These are phyloP conservation scores for Rhizopus microsporus DNA, from an alignment of 371 early-diverging fungal species.

Conservation along the genomic window DNA sequence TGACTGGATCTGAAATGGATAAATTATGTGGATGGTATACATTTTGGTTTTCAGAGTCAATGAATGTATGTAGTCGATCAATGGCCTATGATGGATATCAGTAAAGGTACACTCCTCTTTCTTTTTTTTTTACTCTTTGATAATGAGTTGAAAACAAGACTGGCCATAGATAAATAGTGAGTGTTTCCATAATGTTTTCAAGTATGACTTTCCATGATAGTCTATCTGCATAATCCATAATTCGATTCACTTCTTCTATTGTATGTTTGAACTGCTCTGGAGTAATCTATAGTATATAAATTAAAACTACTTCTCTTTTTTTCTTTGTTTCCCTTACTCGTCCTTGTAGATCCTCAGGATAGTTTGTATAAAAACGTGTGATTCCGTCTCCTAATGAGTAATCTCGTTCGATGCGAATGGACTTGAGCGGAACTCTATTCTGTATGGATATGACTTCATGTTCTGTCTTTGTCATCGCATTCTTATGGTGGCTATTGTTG, in stretches of 20 bases:
- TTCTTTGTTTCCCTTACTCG: slow-evolving; percentile 29
- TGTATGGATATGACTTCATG: slow-evolving; percentile 21
- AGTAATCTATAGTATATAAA: slow-evolving; percentile 30
- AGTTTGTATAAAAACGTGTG: slow-evolving; percentile 44
- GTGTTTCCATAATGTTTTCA: slow-evolving; percentile 49
- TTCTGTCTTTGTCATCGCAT: slow-evolving; percentile 18
- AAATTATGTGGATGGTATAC: slow-evolving; percentile 40
- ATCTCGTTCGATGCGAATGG: slow-evolving; percentile 50
- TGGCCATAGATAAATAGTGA: slow-evolving; percentile 51
- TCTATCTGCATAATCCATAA: slow-evolving; percentile 45
- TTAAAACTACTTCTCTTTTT: background rate
- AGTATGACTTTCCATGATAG: slow-evolving; percentile 38
- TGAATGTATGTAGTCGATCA: slow-evolving; percentile 34
- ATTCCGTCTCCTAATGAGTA: slow-evolving; percentile 52
- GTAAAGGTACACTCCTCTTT: background rate
- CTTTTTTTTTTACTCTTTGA: slow-evolving; percentile 37
- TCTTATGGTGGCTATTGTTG: slow-evolving; percentile 12
- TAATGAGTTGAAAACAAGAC: slow-evolving; percentile 46
- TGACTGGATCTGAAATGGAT: slow-evolving; percentile 47
- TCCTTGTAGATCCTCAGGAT: slow-evolving; percentile 40
- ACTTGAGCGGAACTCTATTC: slow-evolving; percentile 21
- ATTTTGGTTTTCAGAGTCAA: slow-evolving; percentile 42
- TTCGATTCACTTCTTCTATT: slow-evolving; percentile 41
- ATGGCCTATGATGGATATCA: slow-evolving; percentile 28
- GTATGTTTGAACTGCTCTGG: slow-evolving; percentile 37